Evolutionary conservation across 2,329 filamentous ascomycete genomes (phyloP).

Genomic region (Nemania abortiva): DNA sequence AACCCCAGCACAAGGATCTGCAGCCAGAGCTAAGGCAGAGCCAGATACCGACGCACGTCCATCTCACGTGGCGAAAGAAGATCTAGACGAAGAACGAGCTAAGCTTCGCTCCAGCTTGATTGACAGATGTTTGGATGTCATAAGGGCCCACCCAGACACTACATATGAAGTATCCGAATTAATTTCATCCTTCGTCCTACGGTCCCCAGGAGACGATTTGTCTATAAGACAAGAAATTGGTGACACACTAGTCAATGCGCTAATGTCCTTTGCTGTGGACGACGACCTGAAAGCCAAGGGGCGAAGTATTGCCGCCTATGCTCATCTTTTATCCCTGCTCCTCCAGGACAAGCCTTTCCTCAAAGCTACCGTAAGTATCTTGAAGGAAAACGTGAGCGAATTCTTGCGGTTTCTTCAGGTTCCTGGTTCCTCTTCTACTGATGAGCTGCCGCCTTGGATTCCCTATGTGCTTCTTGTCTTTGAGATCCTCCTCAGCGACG

Average conservation of each 20-base stretch:
- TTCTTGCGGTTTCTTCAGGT: constrained; percentile 85
- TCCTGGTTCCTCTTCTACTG: constrained; percentile 72
- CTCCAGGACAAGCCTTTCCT: constrained; percentile 88
- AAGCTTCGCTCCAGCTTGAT: constrained; percentile 83
- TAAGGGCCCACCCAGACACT: constrained; percentile 86
- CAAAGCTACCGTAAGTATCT: constrained; percentile 75
- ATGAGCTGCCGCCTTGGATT: constrained; percentile 92
- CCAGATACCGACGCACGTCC: constrained; percentile 33
- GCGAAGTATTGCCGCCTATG: constrained; percentile 82
- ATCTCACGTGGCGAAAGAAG: constrained; percentile 74
- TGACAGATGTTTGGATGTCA: constrained; percentile 89
- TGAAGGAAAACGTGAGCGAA: constrained; percentile 81
- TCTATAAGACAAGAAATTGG: constrained; percentile 78
- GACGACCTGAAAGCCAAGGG: constrained; percentile 73
- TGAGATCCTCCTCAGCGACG: constrained; percentile 89
- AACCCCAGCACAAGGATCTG: constrained; percentile 41
- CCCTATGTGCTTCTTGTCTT: constrained; percentile 90
- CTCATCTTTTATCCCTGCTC: constrained; percentile 89
- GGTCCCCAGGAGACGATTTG: constrained; percentile 65
- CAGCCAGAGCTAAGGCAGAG: constrained; percentile 39
- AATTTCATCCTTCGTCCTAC: constrained; percentile 77
- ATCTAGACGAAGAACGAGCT: constrained; percentile 80
- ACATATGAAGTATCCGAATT: constrained; percentile 93
- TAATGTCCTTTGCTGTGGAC: constrained; percentile 76
- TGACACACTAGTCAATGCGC: constrained; percentile 82